Percentiles rank a stretch among this genome's conserved stretches.
Conservation (phyloP, 768 basidiomycete genomes). For the Pleurotus cornucopiae region DNA sequence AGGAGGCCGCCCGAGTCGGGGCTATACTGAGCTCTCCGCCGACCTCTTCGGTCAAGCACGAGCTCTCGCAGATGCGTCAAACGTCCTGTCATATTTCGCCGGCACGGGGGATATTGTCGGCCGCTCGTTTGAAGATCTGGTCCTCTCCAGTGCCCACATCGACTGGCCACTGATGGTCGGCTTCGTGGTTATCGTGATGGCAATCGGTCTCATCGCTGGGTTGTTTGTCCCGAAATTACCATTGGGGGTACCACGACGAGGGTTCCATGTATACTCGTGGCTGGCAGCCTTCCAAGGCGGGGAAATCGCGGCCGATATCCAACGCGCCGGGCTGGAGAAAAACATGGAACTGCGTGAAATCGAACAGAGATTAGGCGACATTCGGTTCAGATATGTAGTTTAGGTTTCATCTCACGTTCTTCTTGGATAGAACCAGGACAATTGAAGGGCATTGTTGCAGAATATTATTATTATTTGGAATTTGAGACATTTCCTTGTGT, state of each 20-base stretch:
- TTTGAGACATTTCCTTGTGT: not conserved
- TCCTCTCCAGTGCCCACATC: slow-evolving; percentile 23
- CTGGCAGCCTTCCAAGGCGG: slow-evolving; percentile 13
- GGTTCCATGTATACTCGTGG: slow-evolving; percentile 7
- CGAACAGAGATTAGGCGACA: slow-evolving; percentile 20
- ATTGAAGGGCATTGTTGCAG: not conserved
- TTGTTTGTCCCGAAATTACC: slow-evolving; percentile 10
- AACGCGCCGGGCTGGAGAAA: slow-evolving; percentile 16
- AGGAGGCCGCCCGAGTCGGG: slow-evolving; percentile 22
- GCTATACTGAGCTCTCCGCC: slow-evolving; percentile 34
- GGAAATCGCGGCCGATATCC: slow-evolving; percentile 21
- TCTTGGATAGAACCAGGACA: no score
- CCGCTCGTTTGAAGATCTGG: slow-evolving; percentile 27
- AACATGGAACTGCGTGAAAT: slow-evolving; percentile 27
- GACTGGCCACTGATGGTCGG: slow-evolving; percentile 20
- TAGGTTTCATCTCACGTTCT: not conserved
- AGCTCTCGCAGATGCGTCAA: slow-evolving; percentile 33
- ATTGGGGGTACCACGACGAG: not conserved
- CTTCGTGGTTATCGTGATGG: slow-evolving; percentile 18
- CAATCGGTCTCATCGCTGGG: slow-evolving; percentile 26
- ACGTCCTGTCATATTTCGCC: slow-evolving; percentile 37
- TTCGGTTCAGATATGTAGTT: slow-evolving; percentile 22
- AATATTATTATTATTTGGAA: not conserved
- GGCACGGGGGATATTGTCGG: slow-evolving; percentile 32
- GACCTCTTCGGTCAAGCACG: slow-evolving; percentile 27